Base-by-base conservation (phyloP, 495 filamentous ascomycete species). In the Friedmanniomyces simplex region DNA sequence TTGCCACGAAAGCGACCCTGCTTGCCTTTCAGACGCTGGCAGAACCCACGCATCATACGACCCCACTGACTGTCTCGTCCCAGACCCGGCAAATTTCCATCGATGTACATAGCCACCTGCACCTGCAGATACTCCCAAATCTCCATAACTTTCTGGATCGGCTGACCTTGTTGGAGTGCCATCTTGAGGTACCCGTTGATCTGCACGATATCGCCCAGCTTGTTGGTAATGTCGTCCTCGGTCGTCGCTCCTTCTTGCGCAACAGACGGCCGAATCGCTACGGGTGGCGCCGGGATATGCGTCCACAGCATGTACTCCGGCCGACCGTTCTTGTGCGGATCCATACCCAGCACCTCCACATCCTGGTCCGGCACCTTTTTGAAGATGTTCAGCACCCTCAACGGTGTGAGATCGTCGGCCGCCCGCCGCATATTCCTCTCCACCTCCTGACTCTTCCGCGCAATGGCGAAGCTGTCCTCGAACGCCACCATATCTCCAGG, bases 301-400 rank as follows among this genome's bases (percentile, higher is more conserved):
- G 95, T 89, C 93, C 93, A 98, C 20, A 98, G 77, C 69, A 96
- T 95, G 87, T 95, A 95, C 64, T 98, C 93, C 1, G 93, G 93
- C 47, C 91, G 78, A 1, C 89, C 90, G 25, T 45, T 50, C 16
- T 94, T 87, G 28, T 81, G 76, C 32, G 93, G 88, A 61, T 95
- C 81, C 68, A 98, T 79, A 1, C 89, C 89, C 21, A 98, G 72
- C 12, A 98, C 76, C 66, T 97, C 94, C 67, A 91, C 96, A 69
- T 98, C 94, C 14, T 76, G 76, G 39, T 83, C 78, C n/a, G 80
- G 82, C 46, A 98, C 89, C 63, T 82, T 82, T 71, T 87, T 88
- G 76, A 98, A 96, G 12, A 97, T 74, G 63, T 95, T 89, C 45
- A 96, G 71, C 16, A 95, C 89, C 21, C 85, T 81, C 16, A 97